Base-by-base conservation (phyloP, 495 filamentous ascomycete species). In the Elasticomyces elasticus region DNA sequence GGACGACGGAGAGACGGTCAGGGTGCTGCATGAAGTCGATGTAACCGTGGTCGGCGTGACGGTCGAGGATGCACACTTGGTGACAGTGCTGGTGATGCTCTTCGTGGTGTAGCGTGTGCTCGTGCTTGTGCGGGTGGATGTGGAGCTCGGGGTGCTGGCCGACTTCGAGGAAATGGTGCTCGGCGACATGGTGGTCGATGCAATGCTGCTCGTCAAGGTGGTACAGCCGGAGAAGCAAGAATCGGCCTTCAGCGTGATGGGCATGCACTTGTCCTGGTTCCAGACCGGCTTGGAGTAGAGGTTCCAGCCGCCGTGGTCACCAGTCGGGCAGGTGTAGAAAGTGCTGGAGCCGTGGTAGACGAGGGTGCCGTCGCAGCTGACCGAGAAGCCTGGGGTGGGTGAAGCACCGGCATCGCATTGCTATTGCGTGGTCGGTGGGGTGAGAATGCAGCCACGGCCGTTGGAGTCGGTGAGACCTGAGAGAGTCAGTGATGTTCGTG, bases 391-490 rank as follows among this genome's bases (percentile, higher is more conserved):
- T 13, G 53, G 27, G 23, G 56, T 52, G 1, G 62, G 69, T 3
- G 44, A 54, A 19, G 70, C 72, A 55, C 78, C 79, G 22, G 66
- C 54, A 54, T 85, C 82, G 64, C 84, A 87, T 64, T 86, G 82
- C 43, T 79, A 78, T 56, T 86, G 79, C 13, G 75, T 76, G 5
- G 77, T 79, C 2, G 74, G 71, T 10, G 74, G 63, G 25, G 79
- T 82, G 26, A 82, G 55, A 55, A 83, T 76, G 51, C 80, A 84
- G 35, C 79, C 77, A 45, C 77, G 71, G 31, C 75, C 73, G 48
- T 64, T 68, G 50, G 59, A 52, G 59, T 84, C 81, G 20, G 67
- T 74, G 56, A 84, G 27, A 30, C 51, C 54, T 56, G 27, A 11
- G 24, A 22, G 40, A 53, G 40, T 30, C 24, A 37, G 28, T 20